Evolutionary conservation across 2,329 filamentous ascomycete genomes (phyloP), one percentile per base, ranked within the genome.

Genomic region (Exutisphaerella laricina): DNA sequence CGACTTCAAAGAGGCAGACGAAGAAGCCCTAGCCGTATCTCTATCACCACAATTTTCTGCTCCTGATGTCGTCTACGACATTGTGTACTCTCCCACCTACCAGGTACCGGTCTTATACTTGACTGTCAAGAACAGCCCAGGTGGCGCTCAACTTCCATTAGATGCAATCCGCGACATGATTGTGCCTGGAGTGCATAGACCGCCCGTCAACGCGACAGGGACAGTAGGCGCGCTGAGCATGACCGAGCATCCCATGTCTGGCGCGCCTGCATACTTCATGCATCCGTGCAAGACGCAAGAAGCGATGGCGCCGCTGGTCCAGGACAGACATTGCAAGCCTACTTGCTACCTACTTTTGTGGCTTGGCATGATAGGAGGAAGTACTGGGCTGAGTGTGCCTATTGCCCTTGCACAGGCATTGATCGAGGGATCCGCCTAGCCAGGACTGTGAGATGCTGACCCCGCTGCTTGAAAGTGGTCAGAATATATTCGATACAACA

Each of bases 221-320:
- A 51, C 67, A 1, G 59, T 58, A 49, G 59, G 58, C 3, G 55
- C 55, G 0, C 34, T 62, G 30, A 58, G 50, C 41, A 48, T 57
- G 43, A 51, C 53, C 80, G 82, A 94, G 65, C 88, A 97, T 72
- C 90, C 92, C 39, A 66, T 85, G 46, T 86, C 81, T 45, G 84
- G 84, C 40, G 66, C 82, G 45, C 87, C 88, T 29, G 78, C 80
- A 37, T 96, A 90, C 66, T 96, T 95, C 66, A 76, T 97, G 56
- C 92, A 98, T 68, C 90, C 92, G 17, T 97, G 92, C 67, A 79
- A 86, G 62, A 85, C 92, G 6, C 85, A 84, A 43, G 84, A 90
- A 52, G 85, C 85, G 39, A 85, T 97, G 76, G 71, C 72, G 54
- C 71, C 70, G 73, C 62, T 36, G 66, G 58, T 64, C 10, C 56